Percentiles rank a stretch among this genome's conserved stretches.
Evolutionary conservation across 768 basidiomycete species (phyloP).

Genomic region (Leccinum aurantiacum): DNA sequence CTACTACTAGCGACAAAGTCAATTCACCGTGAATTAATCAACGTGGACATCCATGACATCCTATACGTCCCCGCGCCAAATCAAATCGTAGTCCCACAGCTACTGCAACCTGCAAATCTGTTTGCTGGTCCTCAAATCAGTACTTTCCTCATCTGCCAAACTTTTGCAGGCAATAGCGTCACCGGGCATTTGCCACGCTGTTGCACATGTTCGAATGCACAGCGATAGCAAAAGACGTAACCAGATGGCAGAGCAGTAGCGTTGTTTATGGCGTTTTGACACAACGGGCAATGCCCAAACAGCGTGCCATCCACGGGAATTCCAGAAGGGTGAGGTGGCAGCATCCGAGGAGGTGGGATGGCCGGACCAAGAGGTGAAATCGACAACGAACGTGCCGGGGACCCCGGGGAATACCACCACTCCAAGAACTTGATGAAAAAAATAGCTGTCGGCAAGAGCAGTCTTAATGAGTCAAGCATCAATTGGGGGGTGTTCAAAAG

Average conservation of each 20-base stretch:
- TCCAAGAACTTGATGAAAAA: constrained; percentile 96
- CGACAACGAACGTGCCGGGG: constrained; percentile 74
- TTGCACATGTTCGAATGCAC: constrained; percentile 82
- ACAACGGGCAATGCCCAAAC: constrained; percentile 88
- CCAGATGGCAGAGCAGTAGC: constrained; percentile 90
- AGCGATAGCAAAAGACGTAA: constrained; percentile 94
- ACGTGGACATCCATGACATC: constrained; percentile 8
- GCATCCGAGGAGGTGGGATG: constrained; percentile 74
- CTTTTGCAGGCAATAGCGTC: constrained; percentile 70
- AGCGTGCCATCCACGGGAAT: constrained; percentile 57
- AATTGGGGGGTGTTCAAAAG: constrained; percentile 57
- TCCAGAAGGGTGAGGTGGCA: constrained; percentile 72
- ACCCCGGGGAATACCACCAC: constrained; percentile 98
- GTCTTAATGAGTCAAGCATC: constrained; percentile 72
- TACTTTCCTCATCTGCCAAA: constrained; percentile 87
- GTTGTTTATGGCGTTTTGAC: constrained; percentile 69
- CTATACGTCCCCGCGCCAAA: constrained; percentile 5
- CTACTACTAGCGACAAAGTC: background rate
- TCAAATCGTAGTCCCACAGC: constrained; percentile 11
- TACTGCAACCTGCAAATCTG: background rate
- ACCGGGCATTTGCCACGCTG: constrained; percentile 81
- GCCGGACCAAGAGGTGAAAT: constrained; percentile 62
- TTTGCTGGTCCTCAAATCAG: constrained; percentile 52
- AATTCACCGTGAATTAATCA: constrained; percentile 1
- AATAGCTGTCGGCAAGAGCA: constrained; percentile 83